Evolutionary conservation across 352 stramenopile species (phyloP), one percentile per base, ranked within the genome.

Genomic region (Pythium dissotocum): DNA sequence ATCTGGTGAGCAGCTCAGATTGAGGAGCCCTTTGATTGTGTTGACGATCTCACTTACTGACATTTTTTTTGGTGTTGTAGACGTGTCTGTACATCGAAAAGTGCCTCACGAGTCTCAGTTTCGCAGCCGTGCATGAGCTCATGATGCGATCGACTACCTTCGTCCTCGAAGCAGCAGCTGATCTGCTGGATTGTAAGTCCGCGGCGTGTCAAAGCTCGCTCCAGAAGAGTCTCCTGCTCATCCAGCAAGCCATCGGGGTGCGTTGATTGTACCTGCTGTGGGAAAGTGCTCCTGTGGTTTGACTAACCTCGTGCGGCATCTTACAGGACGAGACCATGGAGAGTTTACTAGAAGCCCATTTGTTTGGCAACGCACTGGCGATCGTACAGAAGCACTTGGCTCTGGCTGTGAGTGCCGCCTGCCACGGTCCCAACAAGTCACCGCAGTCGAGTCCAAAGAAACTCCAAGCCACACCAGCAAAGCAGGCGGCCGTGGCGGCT

Each of bases 51-150:
- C 8, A 51, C 12, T n/a, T 8, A 42, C 26, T 36, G 24, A 30
- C 30, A 8, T 3, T n/a, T 53, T 26, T 32, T 65, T 10, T 21
- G 40, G 13, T 8, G 6, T 13, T 14, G 26, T 42, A 89, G 81
- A 78, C 79, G 0, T 82, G 73, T 21, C 58, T 88, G 52, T 89
- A 89, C 51, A 73, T 87, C 1, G 81, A 88, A 40, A 89, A 88
- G 58, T 85, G 79, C n/a, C 62, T 88, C 44, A 26, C n/a, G 9
- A 78, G 71, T n/a, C 71, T 84, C 64, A 77, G 70, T 38, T 69
- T 73, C 0, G 30, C 58, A 0, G 74, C 79, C 8, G 65, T 79
- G 55, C 38, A 69, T 1, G 61, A 75, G 36, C 72, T 89, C 9
- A 40, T 74, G 4, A 35, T 65, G 7, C 66, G 65, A 7, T 67